Evolutionary conservation across 164 flowering plant genomes (phyloP).

Genomic region (Echeveria elegans): DNA sequence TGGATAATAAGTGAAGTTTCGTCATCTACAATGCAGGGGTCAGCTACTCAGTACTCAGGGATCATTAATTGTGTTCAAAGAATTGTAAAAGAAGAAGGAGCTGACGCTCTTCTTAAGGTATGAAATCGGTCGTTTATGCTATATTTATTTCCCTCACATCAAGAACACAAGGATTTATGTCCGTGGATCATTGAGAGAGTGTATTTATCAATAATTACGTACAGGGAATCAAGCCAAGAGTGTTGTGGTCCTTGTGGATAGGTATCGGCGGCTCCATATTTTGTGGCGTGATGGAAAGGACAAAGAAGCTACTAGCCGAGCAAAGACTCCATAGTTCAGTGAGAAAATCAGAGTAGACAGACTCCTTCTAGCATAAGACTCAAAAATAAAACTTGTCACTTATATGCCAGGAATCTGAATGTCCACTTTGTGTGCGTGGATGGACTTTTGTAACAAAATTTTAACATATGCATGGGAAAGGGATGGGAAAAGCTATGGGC

Average conservation of each 20-base stretch:
- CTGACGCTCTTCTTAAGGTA: conserved; percentile 75
- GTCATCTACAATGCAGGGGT: conserved; percentile 37
- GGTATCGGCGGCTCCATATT: conserved; percentile 95
- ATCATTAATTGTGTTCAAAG: conserved; percentile 62
- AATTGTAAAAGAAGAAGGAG: conserved; percentile 79
- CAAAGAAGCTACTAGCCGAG: conserved; percentile 49
- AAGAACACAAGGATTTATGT: neutral
- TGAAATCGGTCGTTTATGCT: neutral
- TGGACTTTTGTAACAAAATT: too few species aligned
- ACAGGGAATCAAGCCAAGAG: conserved; percentile 86
- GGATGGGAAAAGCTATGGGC: too few species aligned
- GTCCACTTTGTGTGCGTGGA: too few species aligned
- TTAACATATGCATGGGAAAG: too few species aligned
- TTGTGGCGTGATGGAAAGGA: conserved; percentile 77
- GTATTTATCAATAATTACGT: neutral
- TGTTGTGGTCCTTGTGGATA: conserved; percentile 84
- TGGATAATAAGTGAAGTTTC: neutral
- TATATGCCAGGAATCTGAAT: too few species aligned
- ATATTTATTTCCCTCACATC: neutral
- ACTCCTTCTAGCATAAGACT: too few species aligned
- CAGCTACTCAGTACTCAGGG: conserved; percentile 71
- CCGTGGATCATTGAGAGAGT: too few species aligned
- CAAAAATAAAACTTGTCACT: too few species aligned
- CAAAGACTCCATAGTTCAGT: conserved; percentile 13
- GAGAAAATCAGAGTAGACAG: neutral